Evolutionary conservation across 2,329 filamentous ascomycete genomes (phyloP).

Genomic region (Diplocarpon mali): DNA sequence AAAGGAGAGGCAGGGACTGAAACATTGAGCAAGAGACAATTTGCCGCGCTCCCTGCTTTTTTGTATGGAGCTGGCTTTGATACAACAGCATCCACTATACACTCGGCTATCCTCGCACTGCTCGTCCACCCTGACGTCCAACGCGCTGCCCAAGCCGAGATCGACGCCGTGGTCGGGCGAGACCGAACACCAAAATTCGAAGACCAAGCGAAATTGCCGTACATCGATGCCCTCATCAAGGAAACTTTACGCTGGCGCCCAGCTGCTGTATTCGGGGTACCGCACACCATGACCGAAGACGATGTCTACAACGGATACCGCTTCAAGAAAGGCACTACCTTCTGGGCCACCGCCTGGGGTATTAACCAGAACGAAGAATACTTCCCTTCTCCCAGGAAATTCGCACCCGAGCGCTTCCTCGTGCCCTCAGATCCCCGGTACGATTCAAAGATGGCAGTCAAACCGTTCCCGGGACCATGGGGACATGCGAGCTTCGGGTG

Average conservation of each 20-base stretch:
- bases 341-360: slow-evolving; percentile 32
- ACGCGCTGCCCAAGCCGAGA: slow-evolving; percentile 32
- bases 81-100: slow-evolving; percentile 20
- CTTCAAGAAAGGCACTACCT: slow-evolving; percentile 32
- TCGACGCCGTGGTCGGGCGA: slow-evolving; percentile 36
- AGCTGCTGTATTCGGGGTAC: slow-evolving; percentile 37
- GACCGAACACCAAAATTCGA: slow-evolving; percentile 34
- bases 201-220: slow-evolving; percentile 33
- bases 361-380: slow-evolving; percentile 25
- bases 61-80: slow-evolving; percentile 27
- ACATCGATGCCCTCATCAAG: slow-evolving; percentile 35
- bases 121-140: slow-evolving; percentile 27
- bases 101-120: slow-evolving; percentile 2
- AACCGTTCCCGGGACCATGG: background rate
- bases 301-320: slow-evolving; percentile 42
- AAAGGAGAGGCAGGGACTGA: background rate
- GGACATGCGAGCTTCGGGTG: slow-evolving; percentile 1
- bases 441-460: background rate
- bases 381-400: slow-evolving; percentile 32
- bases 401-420: slow-evolving; percentile 31
- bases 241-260: slow-evolving; percentile 36
- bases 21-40: background rate
- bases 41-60: background rate
- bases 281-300: slow-evolving; percentile 40
- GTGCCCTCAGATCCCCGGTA: background rate